phyloP scores from a whole-genome alignment of 192 early-diverging fungal genomes.

The Coemansia umbellata region DNA sequence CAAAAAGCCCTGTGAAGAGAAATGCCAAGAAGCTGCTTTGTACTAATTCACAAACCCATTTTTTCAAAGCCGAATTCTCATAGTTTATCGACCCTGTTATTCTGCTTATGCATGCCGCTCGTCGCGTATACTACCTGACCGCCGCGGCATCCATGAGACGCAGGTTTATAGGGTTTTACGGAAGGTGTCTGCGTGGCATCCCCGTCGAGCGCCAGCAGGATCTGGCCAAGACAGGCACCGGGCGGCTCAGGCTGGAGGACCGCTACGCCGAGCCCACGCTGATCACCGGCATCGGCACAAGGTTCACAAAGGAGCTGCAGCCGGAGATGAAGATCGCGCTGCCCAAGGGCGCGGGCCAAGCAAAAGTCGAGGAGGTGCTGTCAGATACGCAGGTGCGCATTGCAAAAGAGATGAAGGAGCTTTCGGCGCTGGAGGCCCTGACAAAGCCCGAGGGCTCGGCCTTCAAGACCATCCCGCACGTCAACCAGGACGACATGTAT shows the following conservation, averaged over 20 bases:
- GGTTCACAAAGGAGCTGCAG: constrained; percentile 64
- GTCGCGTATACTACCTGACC: constrained; percentile 73
- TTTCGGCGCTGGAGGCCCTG: constrained; percentile 60
- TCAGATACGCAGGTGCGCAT: constrained; percentile 80
- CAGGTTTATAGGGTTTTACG: constrained; percentile 79
- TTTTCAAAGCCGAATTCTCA: constrained; percentile 54
- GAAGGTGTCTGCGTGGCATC: constrained; percentile 72
- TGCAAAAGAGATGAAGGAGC: constrained; percentile 72
- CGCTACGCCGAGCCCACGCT: constrained; percentile 63
- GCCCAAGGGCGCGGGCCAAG: constrained; percentile 56
- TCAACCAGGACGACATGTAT: constrained; percentile 90
- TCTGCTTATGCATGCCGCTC: constrained; percentile 73
- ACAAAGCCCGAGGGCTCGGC: constrained; percentile 55
- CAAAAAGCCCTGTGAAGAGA: no score
- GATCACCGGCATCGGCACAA: constrained; percentile 65
- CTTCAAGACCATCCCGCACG: constrained; percentile 72
- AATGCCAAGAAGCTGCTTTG: no score
- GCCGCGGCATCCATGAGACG: constrained; percentile 89
- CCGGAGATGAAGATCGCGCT: constrained; percentile 62
- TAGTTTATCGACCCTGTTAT: constrained; percentile 93
- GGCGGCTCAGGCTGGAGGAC: constrained; percentile 66
- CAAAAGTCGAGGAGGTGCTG: constrained; percentile 72
- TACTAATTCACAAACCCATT: no score
- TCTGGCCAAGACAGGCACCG: constrained; percentile 67
- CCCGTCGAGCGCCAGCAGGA: constrained; percentile 94